phyloP scores from a whole-genome alignment of 176 grass and related monocot species.

The Alloteropsis semialata region DNA sequence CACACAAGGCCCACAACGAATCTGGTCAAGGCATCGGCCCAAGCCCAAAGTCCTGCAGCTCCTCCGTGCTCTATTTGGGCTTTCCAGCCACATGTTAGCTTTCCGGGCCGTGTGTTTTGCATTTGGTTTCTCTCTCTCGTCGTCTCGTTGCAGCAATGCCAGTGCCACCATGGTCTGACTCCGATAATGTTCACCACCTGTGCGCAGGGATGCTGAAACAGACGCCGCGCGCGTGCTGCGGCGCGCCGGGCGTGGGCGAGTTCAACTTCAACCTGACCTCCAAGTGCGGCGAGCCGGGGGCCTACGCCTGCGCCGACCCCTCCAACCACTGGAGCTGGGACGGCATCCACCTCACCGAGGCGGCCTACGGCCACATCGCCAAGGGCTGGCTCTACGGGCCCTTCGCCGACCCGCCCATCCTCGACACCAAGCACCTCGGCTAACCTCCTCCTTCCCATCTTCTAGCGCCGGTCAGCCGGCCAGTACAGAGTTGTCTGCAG shows the following conservation, averaged over 20 bases:
- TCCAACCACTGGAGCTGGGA: constrained; percentile 65
- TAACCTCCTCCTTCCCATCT: too few species aligned
- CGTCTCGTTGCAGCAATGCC: too few species aligned
- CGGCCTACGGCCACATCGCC: constrained; percentile 52
- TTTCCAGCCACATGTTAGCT: background rate
- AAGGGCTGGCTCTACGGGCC: constrained; percentile 74
- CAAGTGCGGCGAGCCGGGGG: constrained; percentile 47
- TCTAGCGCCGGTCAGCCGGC: too few species aligned
- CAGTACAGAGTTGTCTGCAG: too few species aligned
- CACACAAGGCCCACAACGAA: background rate
- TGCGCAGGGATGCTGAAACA: constrained; percentile 53
- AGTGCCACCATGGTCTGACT: too few species aligned
- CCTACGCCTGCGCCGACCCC: constrained; percentile 43
- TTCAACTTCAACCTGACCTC: constrained; percentile 76
- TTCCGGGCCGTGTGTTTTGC: too few species aligned
- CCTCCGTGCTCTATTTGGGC: background rate
- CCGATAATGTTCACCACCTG: too few species aligned
- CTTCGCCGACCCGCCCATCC: constrained; percentile 63
- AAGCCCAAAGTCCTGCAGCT: background rate
- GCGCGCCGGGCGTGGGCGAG: constrained; percentile 35
- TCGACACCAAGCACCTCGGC: background rate
- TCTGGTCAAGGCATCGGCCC: background rate
- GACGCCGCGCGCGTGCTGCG: constrained; percentile 62
- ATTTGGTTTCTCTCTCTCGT: too few species aligned
- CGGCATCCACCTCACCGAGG: background rate